A percentile compares a stretch with the other conserved stretches of the same genome.
Evolutionary conservation across 176 grass and related monocot genomes (phyloP).

Genomic region (Aegilops umbellulata): DNA sequence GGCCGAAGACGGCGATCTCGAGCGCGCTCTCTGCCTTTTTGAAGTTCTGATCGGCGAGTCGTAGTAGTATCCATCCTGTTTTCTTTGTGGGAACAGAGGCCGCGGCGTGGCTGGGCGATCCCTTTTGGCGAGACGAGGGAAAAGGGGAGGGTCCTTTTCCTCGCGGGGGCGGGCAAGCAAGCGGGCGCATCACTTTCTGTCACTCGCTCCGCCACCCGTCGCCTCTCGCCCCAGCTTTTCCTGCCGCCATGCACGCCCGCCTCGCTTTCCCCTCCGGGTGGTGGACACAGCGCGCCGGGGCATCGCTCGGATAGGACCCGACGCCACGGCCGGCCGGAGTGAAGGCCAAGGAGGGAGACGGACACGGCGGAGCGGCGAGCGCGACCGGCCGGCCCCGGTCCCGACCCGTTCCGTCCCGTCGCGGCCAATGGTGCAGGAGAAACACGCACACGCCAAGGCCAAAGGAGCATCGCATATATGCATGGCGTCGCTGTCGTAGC

Average conservation of each 20-base stretch:
- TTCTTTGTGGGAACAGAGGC: slow-evolving; percentile 24
- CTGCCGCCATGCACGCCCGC: slow-evolving; percentile 12
- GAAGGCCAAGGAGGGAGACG: background rate
- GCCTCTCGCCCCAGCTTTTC: background rate
- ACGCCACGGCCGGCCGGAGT: background rate
- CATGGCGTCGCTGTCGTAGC: slow-evolving; percentile 3
- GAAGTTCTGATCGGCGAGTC: too few species aligned
- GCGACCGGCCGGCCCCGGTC: background rate
- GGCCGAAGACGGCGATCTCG: too few species aligned
- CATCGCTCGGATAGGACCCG: background rate
- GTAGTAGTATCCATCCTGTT: background rate
- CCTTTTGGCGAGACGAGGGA: background rate
- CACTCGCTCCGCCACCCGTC: background rate
- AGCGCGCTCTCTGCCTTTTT: too few species aligned
- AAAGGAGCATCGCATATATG: background rate
- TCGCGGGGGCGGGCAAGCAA: background rate
- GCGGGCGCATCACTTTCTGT: slow-evolving; percentile 19
- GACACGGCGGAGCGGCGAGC: background rate
- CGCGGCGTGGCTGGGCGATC: background rate
- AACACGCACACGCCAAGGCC: background rate
- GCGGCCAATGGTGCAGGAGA: background rate
- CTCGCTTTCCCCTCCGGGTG: slow-evolving; percentile 3
- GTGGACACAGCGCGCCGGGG: background rate
- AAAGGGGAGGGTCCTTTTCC: slow-evolving; percentile 6
- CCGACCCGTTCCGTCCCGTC: background rate